Evolutionary conservation across 2,329 filamentous ascomycete genomes (phyloP), one percentile per base, ranked within the genome.

Genomic region (Xylariaceae sp.): DNA sequence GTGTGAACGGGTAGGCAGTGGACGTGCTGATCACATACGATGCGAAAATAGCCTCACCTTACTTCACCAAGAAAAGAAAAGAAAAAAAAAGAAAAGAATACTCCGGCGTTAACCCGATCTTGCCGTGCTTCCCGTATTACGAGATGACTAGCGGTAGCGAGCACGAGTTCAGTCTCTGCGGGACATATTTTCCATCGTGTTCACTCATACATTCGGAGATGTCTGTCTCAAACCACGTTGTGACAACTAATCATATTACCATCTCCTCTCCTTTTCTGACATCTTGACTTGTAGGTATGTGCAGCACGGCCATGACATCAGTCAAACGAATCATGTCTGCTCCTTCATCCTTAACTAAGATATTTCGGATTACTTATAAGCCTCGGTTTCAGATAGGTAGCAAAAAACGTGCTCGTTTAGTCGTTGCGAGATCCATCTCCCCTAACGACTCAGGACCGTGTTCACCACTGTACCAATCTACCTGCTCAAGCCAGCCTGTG

Each of bases 81-180:
- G 5, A 4, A 30, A 30, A 30, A 30, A 4, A 30, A 30, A 4
- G 5, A 30, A 30, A 30, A 4, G 5, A 30, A 4, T 30, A 30
- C 23, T 5, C 23, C 23, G 23, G 57, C 57, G 58, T 53, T 53
- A 55, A 23, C 15, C 51, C 9, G 48, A 39, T 34, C 44, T 51
- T n/a, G 48, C 35, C 48, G 44, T 49, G 47, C 49, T 34, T 53
- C 45, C 50, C 48, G 52, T 55, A 55, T 17, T 45, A 58, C 37
- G 49, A 35, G 41, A 39, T 30, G 23, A 30, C 23, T 30, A 30
- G 23, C 2, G 23, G 23, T 39, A 17, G 47, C 17, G 45, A 53
- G 51, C 17, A 53, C 4, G 45, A 30, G 23, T 30, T 30, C 23
- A 4, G 23, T 30, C 23, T 30, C 23, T 30, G 23, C 23, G 23